Conservation (phyloP, 768 basidiomycete species). For the Hygrocybe punicea region DNA sequence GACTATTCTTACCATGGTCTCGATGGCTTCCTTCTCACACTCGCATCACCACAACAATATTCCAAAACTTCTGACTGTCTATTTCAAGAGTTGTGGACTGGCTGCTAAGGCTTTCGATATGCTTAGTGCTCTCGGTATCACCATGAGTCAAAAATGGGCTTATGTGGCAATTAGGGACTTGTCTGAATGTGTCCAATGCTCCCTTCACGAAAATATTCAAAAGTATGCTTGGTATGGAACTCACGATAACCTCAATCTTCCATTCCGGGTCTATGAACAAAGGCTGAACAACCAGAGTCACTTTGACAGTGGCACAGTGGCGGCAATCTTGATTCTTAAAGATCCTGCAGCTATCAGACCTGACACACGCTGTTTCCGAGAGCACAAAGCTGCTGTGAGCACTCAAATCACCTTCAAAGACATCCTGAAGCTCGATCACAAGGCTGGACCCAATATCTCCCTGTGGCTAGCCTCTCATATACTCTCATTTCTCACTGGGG, state of each 20-base stretch:
- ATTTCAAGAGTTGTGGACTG: constrained; percentile 37
- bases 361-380: not conserved
- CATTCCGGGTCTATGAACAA: constrained; percentile 38
- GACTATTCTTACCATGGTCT: constrained; percentile 25
- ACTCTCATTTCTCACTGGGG: constrained; percentile 25
- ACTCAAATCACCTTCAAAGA: not conserved
- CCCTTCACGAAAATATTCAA: constrained; percentile 24
- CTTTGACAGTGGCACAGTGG: constrained; percentile 30
- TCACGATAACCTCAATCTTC: constrained; percentile 39
- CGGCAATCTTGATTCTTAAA: constrained; percentile 1
- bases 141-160: constrained; percentile 42
- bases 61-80: constrained; percentile 34
- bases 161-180: constrained; percentile 22
- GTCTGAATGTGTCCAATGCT: constrained; percentile 23
- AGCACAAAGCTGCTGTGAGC: constrained; percentile 2
- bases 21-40: constrained; percentile 26
- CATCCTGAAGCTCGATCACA: not conserved
- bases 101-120: constrained; percentile 39
- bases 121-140: constrained; percentile 34
- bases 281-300: constrained; percentile 33
- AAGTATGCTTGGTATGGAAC: constrained; percentile 29
- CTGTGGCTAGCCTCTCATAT: constrained; percentile 12
- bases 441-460: not conserved
- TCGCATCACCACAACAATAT: constrained; percentile 24
- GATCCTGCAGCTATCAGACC: not conserved